Evolutionary conservation across 352 stramenopile species (phyloP).

Genomic region (Phytophthora melonis): DNA sequence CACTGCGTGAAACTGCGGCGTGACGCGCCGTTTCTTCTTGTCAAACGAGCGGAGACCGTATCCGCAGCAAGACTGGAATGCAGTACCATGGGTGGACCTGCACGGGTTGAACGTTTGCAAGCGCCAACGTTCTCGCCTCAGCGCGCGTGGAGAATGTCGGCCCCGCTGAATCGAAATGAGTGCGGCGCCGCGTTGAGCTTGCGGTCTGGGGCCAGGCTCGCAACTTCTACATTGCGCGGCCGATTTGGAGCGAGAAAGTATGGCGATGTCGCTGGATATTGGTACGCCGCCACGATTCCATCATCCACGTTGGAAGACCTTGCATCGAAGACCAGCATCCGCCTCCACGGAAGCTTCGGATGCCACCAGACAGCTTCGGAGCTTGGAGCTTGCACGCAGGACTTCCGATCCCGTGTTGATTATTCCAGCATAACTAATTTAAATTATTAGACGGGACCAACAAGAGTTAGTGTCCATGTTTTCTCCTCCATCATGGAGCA

Average conservation of each 20-base stretch:
- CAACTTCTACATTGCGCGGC: constrained; percentile 16
- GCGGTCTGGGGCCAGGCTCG: constrained; percentile 6
- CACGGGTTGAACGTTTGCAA: background rate
- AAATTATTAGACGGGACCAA: no score
- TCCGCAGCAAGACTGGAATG: constrained; percentile 5
- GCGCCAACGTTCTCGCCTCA: background rate
- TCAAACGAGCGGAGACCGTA: constrained; percentile 31
- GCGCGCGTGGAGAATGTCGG: background rate
- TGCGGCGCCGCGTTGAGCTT: constrained; percentile 16
- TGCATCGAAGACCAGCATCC: constrained; percentile 5
- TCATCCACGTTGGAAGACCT: background rate
- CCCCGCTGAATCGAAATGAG: constrained; percentile 27
- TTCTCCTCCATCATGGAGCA: no score
- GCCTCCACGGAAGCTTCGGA: background rate
- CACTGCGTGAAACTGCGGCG: constrained; percentile 24
- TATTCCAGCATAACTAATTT: no score
- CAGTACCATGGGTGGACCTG: constrained; percentile 1
- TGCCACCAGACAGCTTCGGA: no score
- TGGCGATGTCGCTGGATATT: no score
- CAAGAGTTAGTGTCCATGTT: no score
- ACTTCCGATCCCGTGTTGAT: no score
- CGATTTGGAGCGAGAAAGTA: constrained; percentile 31
- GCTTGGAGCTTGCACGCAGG: no score
- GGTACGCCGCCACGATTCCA: no score
- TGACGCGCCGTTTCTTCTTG: constrained; percentile 26